These are phyloP conservation scores for Cladophialophora psammophila DNA, from an alignment of 2,329 filamentous ascomycete genomes.

Conservation along the genomic window DNA sequence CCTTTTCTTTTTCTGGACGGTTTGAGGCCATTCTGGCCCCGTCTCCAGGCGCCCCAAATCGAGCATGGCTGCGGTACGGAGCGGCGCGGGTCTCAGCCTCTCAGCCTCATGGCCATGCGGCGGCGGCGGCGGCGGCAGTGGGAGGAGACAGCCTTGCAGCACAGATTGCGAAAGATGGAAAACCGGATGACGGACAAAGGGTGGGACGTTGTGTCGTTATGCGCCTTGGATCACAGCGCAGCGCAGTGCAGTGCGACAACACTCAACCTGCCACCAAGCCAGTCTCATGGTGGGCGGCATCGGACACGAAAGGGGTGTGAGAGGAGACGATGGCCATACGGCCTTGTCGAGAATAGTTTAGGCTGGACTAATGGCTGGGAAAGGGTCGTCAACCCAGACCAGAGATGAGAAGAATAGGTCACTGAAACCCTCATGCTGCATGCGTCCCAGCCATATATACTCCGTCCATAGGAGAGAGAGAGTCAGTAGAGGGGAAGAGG, in stretches of 20 bases:
- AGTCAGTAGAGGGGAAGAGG: neutral
- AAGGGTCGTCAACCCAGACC: neutral
- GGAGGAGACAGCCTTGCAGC: slow-evolving; percentile 2
- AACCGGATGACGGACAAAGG: neutral
- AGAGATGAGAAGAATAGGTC: neutral
- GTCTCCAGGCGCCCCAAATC: slow-evolving; percentile 9
- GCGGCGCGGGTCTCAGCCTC: slow-evolving; percentile 20
- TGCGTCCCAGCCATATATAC: neutral
- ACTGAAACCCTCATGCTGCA: neutral
- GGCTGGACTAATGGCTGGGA: too few relatives aligned
- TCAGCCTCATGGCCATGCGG: slow-evolving; percentile 15
- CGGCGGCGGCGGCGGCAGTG: neutral
- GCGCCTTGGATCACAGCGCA: neutral
- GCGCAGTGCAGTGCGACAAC: neutral
- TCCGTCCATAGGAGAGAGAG: neutral
- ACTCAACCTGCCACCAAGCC: neutral
- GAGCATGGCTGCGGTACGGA: slow-evolving; percentile 31
- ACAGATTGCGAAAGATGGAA: neutral
- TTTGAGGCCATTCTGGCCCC: neutral
- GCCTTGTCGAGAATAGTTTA: neutral
- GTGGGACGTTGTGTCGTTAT: neutral
- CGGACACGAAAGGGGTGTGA: neutral
- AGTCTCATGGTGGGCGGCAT: neutral
- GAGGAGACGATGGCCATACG: neutral
- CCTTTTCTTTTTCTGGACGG: neutral